Conservation (phyloP, 83 land plant species). For the Thuja plicata region DNA sequence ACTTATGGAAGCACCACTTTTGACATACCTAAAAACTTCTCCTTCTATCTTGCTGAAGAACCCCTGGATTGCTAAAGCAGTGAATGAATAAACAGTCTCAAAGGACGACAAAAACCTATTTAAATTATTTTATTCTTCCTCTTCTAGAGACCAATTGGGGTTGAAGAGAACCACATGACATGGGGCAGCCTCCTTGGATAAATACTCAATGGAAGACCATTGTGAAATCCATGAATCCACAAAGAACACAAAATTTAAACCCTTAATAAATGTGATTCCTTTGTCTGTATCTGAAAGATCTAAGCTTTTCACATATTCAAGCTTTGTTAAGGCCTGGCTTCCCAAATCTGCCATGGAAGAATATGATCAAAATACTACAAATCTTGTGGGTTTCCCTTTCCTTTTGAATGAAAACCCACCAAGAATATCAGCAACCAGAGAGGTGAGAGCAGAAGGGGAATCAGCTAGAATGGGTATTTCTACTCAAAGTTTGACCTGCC, state of each 20-base stretch:
- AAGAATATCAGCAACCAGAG: constrained; percentile 58
- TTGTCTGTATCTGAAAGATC: background rate
- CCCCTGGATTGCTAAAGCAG: constrained; percentile 79
- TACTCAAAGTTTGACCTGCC: constrained; percentile 58
- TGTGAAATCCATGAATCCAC: constrained; percentile 41
- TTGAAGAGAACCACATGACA: constrained; percentile 82
- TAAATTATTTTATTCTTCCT: constrained; percentile 34
- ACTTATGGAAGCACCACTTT: constrained; percentile 48
- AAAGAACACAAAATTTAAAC: constrained; percentile 54
- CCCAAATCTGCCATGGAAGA: constrained; percentile 20
- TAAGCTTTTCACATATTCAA: background rate
- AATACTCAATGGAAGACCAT: constrained; percentile 26
- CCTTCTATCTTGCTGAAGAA: constrained; percentile 70
- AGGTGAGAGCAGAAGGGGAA: constrained; percentile 46
- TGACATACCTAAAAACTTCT: constrained; percentile 59
- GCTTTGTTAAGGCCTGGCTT: constrained; percentile 16
- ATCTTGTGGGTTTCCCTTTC: constrained; percentile 26
- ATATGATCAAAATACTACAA: constrained; percentile 46
- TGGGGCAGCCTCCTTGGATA: constrained; percentile 36
- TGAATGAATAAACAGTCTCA: constrained; percentile 77
- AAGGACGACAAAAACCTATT: constrained; percentile 56
- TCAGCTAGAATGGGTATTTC: constrained; percentile 90
- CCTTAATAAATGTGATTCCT: constrained; percentile 13
- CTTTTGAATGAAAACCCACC: constrained; percentile 31
- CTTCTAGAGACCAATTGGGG: constrained; percentile 76